These are phyloP conservation scores for Cyberlindnera xishuangbannaensis DNA, from an alignment of 805 yeast genomes.

Conservation along the genomic window DNA sequence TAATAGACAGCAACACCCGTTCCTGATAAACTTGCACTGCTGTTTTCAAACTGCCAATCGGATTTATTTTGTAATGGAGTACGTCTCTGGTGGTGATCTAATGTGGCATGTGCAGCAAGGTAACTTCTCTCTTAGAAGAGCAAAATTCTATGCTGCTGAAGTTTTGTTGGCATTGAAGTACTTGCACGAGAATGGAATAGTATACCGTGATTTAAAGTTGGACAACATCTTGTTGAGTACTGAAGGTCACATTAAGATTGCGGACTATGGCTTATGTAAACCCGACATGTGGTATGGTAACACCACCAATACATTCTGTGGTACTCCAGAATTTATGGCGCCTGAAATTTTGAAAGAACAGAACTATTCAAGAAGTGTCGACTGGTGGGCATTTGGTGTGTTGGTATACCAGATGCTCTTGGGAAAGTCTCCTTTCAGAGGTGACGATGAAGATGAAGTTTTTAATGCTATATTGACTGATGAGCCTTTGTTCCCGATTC, in stretches of 20 bases:
- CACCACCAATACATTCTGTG: conserved; percentile 93
- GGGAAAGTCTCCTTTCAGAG: conserved; percentile 95
- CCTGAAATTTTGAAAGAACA: conserved; percentile 95
- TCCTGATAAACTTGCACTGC: conserved; percentile 82
- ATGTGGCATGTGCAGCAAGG: conserved; percentile 99
- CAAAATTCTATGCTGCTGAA: conserved; percentile 97
- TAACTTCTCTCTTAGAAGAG: conserved; percentile 81
- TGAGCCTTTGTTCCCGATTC: conserved; percentile 94
- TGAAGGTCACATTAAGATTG: conserved; percentile 92
- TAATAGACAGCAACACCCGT: conserved; percentile 87
- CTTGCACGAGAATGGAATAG: conserved; percentile 92
- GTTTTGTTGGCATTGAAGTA: conserved; percentile 86
- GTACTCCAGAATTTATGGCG: conserved; percentile 99
- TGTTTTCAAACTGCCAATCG: conserved; percentile 98
- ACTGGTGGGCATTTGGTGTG: conserved; percentile 99
- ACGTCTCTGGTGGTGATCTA: conserved; percentile 94
- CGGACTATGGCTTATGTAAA: conserved; percentile 96
- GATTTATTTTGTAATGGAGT: conserved; percentile 97
- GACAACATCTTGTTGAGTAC: conserved; percentile 88
- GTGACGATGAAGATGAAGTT: conserved; percentile 95
- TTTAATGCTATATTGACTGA: conserved; percentile 94
- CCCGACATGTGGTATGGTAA: conserved; percentile 83
- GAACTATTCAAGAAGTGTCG: conserved; percentile 89
- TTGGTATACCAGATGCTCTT: conserved; percentile 91
- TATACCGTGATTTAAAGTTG: conserved; percentile 92